These are phyloP conservation scores for Schwanniomyces vanrijiae DNA, from an alignment of 805 yeast genomes.

Conservation along the genomic window DNA sequence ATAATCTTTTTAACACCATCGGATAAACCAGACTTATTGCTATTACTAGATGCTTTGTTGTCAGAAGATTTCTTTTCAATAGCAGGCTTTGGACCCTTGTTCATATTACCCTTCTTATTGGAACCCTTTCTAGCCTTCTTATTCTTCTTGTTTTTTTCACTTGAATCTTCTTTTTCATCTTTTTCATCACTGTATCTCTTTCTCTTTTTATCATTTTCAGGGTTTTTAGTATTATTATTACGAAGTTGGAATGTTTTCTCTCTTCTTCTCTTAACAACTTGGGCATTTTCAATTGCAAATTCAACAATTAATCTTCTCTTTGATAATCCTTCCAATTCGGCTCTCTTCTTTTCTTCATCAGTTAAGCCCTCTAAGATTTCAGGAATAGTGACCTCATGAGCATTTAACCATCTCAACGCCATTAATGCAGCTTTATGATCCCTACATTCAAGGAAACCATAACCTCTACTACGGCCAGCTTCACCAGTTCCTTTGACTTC, in stretches of 20 bases:
- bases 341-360: constrained; percentile 63
- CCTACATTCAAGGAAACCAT: constrained; percentile 90
- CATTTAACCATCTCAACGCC: constrained; percentile 97
- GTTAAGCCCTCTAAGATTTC: constrained; percentile 72
- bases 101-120: constrained; percentile 44
- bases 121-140: constrained; percentile 29
- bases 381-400: constrained; percentile 73
- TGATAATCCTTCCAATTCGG: constrained; percentile 52
- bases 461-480: constrained; percentile 91
- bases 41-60: constrained; percentile 10
- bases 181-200: constrained; percentile 22
- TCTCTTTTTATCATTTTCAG: constrained; percentile 17
- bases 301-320: constrained; percentile 86
- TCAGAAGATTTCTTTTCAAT: constrained; percentile 8
- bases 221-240: constrained; percentile 16
- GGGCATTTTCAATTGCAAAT: constrained; percentile 94
- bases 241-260: constrained; percentile 56
- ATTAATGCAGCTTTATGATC: constrained; percentile 91
- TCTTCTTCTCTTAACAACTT: constrained; percentile 85
- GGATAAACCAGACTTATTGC: constrained; percentile 37
- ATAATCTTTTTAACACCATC: constrained; percentile 63
- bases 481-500: constrained; percentile 90
- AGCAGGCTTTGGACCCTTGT: constrained; percentile 30
- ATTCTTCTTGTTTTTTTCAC: constrained; percentile 14
- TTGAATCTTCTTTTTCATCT: constrained; percentile 7